Evolutionary conservation across 2,329 filamentous ascomycete species (phyloP), one percentile per base, ranked within the genome.

Genomic region (Alternaria viburni): DNA sequence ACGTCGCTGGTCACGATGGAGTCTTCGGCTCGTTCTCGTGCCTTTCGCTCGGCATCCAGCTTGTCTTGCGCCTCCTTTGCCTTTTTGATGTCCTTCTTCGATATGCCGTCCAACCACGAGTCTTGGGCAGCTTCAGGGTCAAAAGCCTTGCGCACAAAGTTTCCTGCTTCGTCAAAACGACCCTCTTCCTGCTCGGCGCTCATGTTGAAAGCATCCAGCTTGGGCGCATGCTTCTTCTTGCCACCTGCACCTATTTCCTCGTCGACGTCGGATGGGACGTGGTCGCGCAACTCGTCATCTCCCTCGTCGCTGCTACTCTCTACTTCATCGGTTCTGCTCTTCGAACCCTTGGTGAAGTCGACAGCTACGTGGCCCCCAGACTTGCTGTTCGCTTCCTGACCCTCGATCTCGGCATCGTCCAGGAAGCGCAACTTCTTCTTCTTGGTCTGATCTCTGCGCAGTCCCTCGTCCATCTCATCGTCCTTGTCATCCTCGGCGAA

Each of bases 191-290:
- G 90, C 79, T 99, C 96, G 12, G 88, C 84, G 62, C 88, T 89
- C 86, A 99, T 92, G 76, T 99, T 98, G 86, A 99, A 99, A 3
- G 95, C 95, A 79, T 98, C 96, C 6, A 99, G 86, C 78, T 96
- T 93, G 2, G 96, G 96, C 2, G 96, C 96, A 79, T 97, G 93
- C 73, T 90, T 92, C 83, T 97, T 98, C 72, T 96, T 91, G 2
- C 92, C 91, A 13, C 96, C 96, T 2, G 93, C 90, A 2, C 96
- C 96, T 6, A 99, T 85, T 79, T 99, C 96, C 58, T 94, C 91
- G 70, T 97, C 96, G 15, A 97, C 77, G 17, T 89, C 92, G 64
- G 80, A 77, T 30, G 80, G 93, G 32, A 92, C 81, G 51, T 89
- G 89, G 26, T 92, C 93, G 50, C 88, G 82, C 65, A 86, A 84